Evolutionary conservation across 352 stramenopile genomes (phyloP).

Genomic region (Globisporangium recalcitrans): DNA sequence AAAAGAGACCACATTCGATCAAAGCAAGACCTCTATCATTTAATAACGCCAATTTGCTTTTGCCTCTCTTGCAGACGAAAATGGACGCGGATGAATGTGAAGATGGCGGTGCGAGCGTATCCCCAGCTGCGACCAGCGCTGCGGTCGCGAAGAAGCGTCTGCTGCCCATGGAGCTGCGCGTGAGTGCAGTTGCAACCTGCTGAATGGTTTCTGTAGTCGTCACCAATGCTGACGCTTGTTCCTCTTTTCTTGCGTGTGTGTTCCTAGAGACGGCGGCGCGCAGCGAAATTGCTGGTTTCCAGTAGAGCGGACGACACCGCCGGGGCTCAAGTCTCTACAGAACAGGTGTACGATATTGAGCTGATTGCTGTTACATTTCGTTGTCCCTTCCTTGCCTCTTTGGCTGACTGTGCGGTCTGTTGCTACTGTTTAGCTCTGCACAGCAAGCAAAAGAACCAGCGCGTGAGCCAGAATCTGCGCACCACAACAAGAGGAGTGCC

Average conservation of each 20-base stretch:
- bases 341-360: neutral
- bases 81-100: neutral
- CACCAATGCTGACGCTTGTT: constrained; percentile 3
- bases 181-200: constrained; percentile 22
- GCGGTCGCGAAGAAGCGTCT: constrained; percentile 47
- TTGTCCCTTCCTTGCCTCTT: neutral
- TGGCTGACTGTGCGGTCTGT: neutral
- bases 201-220: neutral
- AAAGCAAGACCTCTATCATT: neutral
- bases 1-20: neutral
- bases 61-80: neutral
- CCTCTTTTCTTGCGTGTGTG: neutral
- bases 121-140: constrained; percentile 4
- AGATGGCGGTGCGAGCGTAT: neutral
- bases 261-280: constrained; percentile 47
- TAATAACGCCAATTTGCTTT: neutral
- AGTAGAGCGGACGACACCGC: neutral
- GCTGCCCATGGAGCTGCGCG: constrained; percentile 65
- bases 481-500: neutral
- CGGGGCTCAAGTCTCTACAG: neutral
- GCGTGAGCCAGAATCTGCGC: neutral
- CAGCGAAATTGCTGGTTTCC: constrained; percentile 42
- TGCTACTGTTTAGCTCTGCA: neutral
- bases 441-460: neutral
- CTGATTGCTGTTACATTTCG: neutral